Evolutionary conservation across 1,284 basidiomycete species (phyloP).

Genomic region (Papiliotrema nemorosa): DNA sequence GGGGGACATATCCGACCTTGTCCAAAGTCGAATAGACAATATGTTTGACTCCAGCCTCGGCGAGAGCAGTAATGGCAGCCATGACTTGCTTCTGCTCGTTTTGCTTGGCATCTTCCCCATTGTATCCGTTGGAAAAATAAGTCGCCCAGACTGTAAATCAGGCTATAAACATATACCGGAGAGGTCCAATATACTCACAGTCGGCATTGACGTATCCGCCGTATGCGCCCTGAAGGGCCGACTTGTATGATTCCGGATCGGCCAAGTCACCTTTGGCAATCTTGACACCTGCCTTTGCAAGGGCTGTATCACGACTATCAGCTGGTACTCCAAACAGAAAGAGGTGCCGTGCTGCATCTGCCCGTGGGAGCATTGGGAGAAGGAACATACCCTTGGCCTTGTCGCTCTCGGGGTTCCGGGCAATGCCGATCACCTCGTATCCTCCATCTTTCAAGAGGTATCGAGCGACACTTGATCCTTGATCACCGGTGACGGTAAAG

Average conservation of each 20-base stretch:
- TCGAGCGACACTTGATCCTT: conserved; percentile 13
- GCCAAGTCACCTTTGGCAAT: conserved; percentile 20
- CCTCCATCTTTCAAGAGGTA: conserved; percentile 11
- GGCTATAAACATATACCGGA: background rate
- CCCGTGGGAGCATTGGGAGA: background rate
- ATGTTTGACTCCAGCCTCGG: conserved; percentile 8
- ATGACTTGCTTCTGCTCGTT: conserved; percentile 11
- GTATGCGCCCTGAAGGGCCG: conserved; percentile 18
- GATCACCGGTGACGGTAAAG: conserved; percentile 16
- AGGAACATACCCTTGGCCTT: conserved; percentile 15
- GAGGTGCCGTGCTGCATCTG: background rate
- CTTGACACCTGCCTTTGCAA: conserved; percentile 15
- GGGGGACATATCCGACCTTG: background rate
- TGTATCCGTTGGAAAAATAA: conserved; percentile 10
- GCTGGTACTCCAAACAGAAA: background rate
- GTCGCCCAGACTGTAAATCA: conserved; percentile 11
- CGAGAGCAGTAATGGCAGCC: conserved; percentile 9
- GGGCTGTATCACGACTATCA: conserved; percentile 1
- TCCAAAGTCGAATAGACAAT: conserved; percentile 15
- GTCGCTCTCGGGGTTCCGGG: conserved; percentile 13
- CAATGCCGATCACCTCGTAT: conserved; percentile 17
- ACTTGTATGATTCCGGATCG: conserved; percentile 16
- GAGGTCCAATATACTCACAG: conserved; percentile 14
- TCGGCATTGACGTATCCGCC: conserved; percentile 26
- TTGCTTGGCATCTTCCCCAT: conserved; percentile 11